Evolutionary conservation across 805 yeast genomes (phyloP).

Genomic region (Kluyveromyces siamensis): DNA sequence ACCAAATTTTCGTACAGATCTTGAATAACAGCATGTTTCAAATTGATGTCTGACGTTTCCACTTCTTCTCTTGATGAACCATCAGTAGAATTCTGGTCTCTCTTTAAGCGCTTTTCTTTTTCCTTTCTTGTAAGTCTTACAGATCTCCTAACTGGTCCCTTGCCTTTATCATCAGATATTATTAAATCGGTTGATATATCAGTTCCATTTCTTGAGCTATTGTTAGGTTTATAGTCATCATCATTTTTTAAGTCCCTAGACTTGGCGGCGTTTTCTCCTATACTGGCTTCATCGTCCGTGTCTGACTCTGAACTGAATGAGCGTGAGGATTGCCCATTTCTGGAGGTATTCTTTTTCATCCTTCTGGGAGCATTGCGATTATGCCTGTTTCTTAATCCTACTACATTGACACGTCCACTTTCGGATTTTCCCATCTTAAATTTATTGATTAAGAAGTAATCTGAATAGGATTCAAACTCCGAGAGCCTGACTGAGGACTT

Average conservation of each 20-base stretch:
- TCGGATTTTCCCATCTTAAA: conserved; percentile 26
- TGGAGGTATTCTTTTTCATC: conserved; percentile 9
- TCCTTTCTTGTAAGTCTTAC: conserved; percentile 16
- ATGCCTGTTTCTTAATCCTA: conserved; percentile 19
- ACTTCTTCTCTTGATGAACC: conserved; percentile 5
- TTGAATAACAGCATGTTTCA: conserved; percentile 8
- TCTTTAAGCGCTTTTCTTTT: conserved; percentile 5
- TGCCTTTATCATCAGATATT: conserved; percentile 5
- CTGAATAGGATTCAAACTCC: conserved; percentile 29
- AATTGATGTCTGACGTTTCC: not conserved
- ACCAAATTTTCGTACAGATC: conserved; percentile 25
- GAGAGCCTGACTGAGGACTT: conserved; percentile 12
- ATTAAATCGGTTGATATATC: conserved; percentile 11
- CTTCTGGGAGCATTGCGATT: conserved; percentile 20
- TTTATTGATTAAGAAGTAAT: conserved; percentile 19
- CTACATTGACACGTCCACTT: conserved; percentile 26
- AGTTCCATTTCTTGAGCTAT: conserved; percentile 3
- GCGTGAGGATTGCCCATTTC: conserved; percentile 4
- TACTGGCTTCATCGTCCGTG: conserved; percentile 6
- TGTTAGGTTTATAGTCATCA: conserved; percentile 1
- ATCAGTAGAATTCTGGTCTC: conserved; percentile 1
- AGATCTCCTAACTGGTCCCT: conserved; percentile 16
- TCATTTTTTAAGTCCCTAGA: not conserved
- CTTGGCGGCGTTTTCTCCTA: conserved; percentile 1
- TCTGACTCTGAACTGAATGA: conserved; percentile 5